Base-by-base conservation (phyloP, 1,284 basidiomycete genomes). In the Pulveroboletus sp. region DNA sequence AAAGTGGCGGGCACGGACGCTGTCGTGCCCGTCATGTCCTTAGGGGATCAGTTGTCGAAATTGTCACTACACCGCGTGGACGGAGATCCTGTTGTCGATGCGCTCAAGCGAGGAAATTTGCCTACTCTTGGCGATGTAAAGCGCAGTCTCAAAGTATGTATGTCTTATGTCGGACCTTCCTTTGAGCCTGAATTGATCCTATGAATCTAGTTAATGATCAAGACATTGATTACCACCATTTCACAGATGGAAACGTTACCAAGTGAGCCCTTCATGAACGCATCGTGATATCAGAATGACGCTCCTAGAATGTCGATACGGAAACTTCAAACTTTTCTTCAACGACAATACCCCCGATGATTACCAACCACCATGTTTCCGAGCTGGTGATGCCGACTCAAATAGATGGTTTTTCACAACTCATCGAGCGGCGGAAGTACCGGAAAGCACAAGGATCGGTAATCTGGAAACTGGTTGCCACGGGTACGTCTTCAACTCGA, bases 281-380 rank as follows among this genome's bases (percentile, higher is more conserved):
- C 11, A 43, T 17, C 15, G n/a, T 26, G n/a, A 36, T 44, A 40
- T 22, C 24, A 43, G 20, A 35, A 31, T 58, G 36, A 54, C 49
- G 49, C 33, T 46, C 28, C 33, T 60, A 92, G 91, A 83, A 66
- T 86, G 84, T 46, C 85, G 91, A 33, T 94, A 81, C 66, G 89
- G 89, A 24, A 89, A 86, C n/a, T 89, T 93, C 75, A 93, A 93
- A 67, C 73, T 91, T 17, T 89, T 88, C 65, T 94, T 92, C 68
- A 86, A 84, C 22, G 84, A 89, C 40, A 77, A 84, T 22, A 86
- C 90, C 7, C 92, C 91, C 0, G 74, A 79, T 7, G 84, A 89
- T 50, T 92, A 92, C 61, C 89, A 92, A 67, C 90, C 90, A 6
- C 86, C 86, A 0, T 77, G 87, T 69, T 92, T 92, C 65, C 79